Percentiles rank a stretch among this genome's conserved stretches.
These are phyloP conservation scores for Venturia oleaginea DNA, from an alignment of 2,329 filamentous ascomycete species.

Conservation along the genomic window DNA sequence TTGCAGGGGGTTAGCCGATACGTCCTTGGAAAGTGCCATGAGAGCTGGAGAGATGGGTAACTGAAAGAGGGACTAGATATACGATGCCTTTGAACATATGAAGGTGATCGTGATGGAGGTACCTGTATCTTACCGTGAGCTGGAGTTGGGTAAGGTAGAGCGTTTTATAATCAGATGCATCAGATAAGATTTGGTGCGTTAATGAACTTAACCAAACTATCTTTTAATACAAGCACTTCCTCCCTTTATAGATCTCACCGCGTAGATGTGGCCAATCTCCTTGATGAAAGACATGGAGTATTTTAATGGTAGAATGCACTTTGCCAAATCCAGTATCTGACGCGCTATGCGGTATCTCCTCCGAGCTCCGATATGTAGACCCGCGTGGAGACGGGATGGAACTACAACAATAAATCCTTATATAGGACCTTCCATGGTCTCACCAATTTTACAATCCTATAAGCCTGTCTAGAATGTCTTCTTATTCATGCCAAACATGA, in stretches of 20 bases:
- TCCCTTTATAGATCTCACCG: too few species aligned
- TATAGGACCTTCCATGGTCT: background rate
- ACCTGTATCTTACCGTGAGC: too few species aligned
- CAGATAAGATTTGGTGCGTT: background rate
- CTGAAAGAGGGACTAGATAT: background rate
- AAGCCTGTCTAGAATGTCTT: background rate
- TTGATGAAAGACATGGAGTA: background rate
- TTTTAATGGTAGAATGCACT: background rate
- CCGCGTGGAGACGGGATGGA: background rate
- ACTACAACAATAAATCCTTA: background rate
- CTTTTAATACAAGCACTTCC: too few species aligned
- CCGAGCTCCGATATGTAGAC: background rate
- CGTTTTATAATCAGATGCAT: background rate
- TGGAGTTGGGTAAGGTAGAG: background rate
- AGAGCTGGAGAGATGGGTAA: background rate
- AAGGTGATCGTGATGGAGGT: background rate
- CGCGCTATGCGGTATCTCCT: background rate
- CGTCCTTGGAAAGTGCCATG: background rate
- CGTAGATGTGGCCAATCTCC: background rate
- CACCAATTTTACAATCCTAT: background rate
- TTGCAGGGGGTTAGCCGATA: too few species aligned
- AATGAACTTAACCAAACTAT: too few species aligned
- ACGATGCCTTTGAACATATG: background rate
- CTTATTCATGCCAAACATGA: background rate
- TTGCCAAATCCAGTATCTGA: background rate